Conservation (phyloP, 2,329 filamentous ascomycete genomes). For the Aspergillus floridensis region DNA sequence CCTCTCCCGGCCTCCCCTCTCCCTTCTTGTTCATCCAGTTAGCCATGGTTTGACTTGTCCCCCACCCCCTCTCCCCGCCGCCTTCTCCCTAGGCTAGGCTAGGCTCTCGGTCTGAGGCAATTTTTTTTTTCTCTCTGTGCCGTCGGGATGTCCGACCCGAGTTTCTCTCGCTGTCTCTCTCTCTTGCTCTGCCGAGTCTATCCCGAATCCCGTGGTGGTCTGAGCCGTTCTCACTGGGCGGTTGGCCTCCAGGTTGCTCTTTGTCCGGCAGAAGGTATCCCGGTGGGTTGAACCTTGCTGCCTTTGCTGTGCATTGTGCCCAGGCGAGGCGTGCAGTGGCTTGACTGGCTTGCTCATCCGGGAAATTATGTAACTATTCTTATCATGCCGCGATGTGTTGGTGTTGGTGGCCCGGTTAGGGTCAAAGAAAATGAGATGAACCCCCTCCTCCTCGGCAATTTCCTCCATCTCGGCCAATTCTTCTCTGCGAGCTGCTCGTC, state of each 20-base stretch:
- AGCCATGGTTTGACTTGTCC: neutral
- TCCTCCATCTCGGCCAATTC: neutral
- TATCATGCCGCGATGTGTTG: slow-evolving; percentile 2
- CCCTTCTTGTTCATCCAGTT: neutral
- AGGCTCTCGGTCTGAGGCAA: slow-evolving; percentile 14
- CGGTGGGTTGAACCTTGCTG: neutral
- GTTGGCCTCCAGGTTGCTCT: neutral
- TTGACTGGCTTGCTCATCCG: neutral
- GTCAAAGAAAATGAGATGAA: neutral
- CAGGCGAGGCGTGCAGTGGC: neutral
- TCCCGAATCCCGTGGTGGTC: slow-evolving; percentile 29
- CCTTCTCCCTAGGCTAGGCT: neutral
- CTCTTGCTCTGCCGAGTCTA: slow-evolving; percentile 17
- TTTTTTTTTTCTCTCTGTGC: slow-evolving; percentile 7
- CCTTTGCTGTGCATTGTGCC: neutral
- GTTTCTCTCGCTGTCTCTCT: neutral
- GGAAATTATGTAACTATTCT: slow-evolving; percentile 9
- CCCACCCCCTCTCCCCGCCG: slow-evolving; percentile 1
- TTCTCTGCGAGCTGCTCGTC: neutral
- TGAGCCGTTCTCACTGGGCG: slow-evolving; percentile 18
- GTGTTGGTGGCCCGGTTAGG: neutral
- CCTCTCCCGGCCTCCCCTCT: neutral
- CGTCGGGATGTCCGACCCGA: slow-evolving; percentile 24
- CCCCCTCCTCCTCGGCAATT: neutral
- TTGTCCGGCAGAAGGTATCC: neutral